Percentiles rank a stretch among this genome's conserved stretches.
Evolutionary conservation across 2,329 filamentous ascomycete species (phyloP).

Genomic region (Akanthomyces lecanii): DNA sequence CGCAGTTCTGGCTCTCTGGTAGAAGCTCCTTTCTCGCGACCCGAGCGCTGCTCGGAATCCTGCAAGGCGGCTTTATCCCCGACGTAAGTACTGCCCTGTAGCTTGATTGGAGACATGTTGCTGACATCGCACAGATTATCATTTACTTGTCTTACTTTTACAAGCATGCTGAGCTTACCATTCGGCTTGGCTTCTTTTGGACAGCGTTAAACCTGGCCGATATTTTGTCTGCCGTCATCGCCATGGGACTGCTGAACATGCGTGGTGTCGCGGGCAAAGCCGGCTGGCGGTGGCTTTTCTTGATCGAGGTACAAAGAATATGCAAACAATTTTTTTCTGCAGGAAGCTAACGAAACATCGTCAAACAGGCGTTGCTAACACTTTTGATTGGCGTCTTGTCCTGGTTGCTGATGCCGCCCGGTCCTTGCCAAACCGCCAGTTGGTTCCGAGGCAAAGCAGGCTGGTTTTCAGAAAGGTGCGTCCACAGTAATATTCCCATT

Average conservation of each 20-base stretch:
- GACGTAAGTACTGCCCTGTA: slow-evolving; percentile 29
- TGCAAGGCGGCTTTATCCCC: slow-evolving; percentile 46
- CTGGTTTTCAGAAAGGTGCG: slow-evolving; percentile 26
- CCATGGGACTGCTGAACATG: slow-evolving; percentile 35
- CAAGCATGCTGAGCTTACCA: slow-evolving; percentile 64
- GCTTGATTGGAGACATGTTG: not conserved
- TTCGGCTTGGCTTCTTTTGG: slow-evolving; percentile 67
- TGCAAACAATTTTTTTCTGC: not conserved
- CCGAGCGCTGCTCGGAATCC: slow-evolving; percentile 36
- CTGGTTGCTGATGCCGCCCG: slow-evolving; percentile 24
- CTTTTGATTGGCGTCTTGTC: slow-evolving; percentile 23
- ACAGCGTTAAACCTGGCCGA: slow-evolving; percentile 56
- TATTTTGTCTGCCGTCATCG: slow-evolving; percentile 39
- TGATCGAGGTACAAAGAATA: slow-evolving; percentile 42
- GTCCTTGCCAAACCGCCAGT: slow-evolving; percentile 42
- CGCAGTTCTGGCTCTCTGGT: slow-evolving; percentile 41
- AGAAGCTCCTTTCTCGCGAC: slow-evolving; percentile 36
- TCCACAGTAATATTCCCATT: not conserved
- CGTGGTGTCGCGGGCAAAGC: slow-evolving; percentile 39
- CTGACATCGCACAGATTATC: slow-evolving; percentile 39
- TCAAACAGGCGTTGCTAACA: slow-evolving; percentile 26
- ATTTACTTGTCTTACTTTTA: slow-evolving; percentile 74
- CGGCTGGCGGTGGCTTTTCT: slow-evolving; percentile 46
- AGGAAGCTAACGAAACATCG: slow-evolving; percentile 2
- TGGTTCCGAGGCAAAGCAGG: slow-evolving; percentile 46